Percentiles rank a stretch among this genome's conserved stretches.
phyloP scores from a whole-genome alignment of 805 yeast species.

The Sugiyamaella mastotermitis region DNA sequence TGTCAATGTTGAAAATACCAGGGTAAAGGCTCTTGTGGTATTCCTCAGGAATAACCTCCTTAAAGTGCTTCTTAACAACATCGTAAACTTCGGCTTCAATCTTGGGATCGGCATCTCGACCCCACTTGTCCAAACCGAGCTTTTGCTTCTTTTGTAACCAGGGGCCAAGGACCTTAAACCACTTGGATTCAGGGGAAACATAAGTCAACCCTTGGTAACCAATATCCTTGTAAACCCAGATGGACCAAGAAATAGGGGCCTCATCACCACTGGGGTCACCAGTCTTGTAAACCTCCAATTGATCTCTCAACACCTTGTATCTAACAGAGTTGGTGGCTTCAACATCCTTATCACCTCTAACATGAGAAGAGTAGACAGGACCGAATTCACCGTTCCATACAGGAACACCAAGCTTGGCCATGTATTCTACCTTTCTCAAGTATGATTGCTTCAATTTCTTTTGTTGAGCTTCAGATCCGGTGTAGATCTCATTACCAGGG shows the following conservation, averaged over 20 bases:
- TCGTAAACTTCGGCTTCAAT: conserved; percentile 31
- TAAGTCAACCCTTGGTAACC: conserved; percentile 46
- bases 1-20: conserved; percentile 23
- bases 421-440: conserved; percentile 39
- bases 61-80: conserved; percentile 34
- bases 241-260: conserved; percentile 42
- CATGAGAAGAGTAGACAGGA: conserved; percentile 40
- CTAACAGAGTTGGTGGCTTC: conserved; percentile 36
- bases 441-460: conserved; percentile 34
- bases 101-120: conserved; percentile 40
- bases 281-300: conserved; percentile 36
- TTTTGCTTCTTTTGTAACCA: conserved; percentile 39
- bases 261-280: conserved; percentile 47
- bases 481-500: conserved; percentile 32
- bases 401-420: conserved; percentile 36
- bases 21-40: conserved; percentile 39
- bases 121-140: conserved; percentile 47
- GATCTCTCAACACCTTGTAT: conserved; percentile 40
- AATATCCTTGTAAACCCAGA: conserved; percentile 49
- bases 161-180: conserved; percentile 37
- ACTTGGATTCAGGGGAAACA: conserved; percentile 40
- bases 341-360: conserved; percentile 37
- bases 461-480: conserved; percentile 33
- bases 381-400: conserved; percentile 54
- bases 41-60: conserved; percentile 37